Conservation (phyloP, 108 stramenopile species). For the Cyclostephanos invisitatus region DNA sequence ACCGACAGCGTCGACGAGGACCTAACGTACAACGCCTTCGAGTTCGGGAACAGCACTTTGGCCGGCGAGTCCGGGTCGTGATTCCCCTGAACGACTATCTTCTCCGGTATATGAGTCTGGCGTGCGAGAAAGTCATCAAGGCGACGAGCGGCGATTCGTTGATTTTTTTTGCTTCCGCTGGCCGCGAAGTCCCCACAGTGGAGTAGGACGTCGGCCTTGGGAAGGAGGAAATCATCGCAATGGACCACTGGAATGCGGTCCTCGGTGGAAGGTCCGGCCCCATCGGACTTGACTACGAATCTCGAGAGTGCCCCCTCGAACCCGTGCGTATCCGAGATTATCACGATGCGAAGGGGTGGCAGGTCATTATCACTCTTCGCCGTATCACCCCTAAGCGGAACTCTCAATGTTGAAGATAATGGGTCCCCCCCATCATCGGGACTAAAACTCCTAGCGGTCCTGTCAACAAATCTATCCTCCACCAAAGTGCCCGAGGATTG, state of each 20-base stretch:
- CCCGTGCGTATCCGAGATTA: too few relatives aligned
- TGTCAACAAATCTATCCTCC: conserved; percentile 28
- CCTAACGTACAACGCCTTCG: conserved; percentile 62
- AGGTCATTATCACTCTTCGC: too few relatives aligned
- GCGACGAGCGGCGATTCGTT: conserved; percentile 30
- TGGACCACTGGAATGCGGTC: background rate
- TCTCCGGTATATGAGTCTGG: conserved; percentile 64
- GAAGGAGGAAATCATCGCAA: conserved; percentile 44
- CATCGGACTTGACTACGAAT: too few relatives aligned
- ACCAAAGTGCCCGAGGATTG: conserved; percentile 2
- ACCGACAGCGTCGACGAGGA: conserved; percentile 43
- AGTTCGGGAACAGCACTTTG: conserved; percentile 36
- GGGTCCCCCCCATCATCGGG: too few relatives aligned
- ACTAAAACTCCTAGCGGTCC: background rate
- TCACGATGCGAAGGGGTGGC: too few relatives aligned
- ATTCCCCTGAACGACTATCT: conserved; percentile 79
- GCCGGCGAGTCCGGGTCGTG: conserved; percentile 69
- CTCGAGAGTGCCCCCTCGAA: too few relatives aligned
- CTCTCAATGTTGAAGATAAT: too few relatives aligned
- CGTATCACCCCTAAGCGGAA: too few relatives aligned
- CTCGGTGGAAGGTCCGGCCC: background rate
- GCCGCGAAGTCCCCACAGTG: conserved; percentile 79
- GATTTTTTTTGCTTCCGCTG: conserved; percentile 39
- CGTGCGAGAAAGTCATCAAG: conserved; percentile 67
- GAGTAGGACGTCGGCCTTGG: conserved; percentile 65